Percentiles rank a stretch among this genome's conserved stretches.
Evolutionary conservation across 345 rosid genomes (phyloP).

Genomic region (Populus ilicifolia): DNA sequence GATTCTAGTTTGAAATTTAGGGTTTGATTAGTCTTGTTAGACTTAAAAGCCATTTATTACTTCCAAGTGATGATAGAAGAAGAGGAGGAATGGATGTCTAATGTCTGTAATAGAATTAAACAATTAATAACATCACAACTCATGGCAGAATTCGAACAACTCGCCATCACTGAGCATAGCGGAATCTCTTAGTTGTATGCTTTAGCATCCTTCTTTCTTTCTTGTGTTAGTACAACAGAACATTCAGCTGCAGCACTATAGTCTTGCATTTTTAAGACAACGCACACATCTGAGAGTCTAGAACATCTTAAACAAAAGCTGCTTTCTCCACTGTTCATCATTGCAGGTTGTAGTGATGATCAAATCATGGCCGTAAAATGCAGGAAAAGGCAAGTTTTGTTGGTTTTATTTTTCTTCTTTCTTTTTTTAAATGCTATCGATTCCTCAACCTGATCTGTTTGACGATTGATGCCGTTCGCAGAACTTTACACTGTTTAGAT

Average conservation of each 20-base stretch:
- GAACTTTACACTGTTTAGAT: constrained; percentile 7
- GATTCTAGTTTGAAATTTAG: not conserved
- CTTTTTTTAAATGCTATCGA: not conserved
- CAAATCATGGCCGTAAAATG: constrained; percentile 4
- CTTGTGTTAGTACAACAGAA: not conserved
- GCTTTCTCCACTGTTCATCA: not conserved
- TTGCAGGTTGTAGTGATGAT: constrained; percentile 4
- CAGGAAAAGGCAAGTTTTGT: constrained; percentile 3
- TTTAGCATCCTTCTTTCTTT: not conserved
- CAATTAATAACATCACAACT: too few species aligned
- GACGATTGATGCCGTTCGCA: constrained; percentile 7
- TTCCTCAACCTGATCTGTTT: not conserved
- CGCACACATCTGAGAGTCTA: not conserved
- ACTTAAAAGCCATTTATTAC: not conserved
- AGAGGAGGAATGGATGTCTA: too few species aligned
- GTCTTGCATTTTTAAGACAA: not conserved
- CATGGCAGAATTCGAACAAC: not conserved
- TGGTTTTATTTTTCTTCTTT: not conserved
- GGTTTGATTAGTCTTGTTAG: not conserved
- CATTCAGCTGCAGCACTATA: not conserved
- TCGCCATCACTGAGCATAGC: not conserved
- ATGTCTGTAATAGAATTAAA: too few species aligned
- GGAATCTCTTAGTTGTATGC: not conserved
- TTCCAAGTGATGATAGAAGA: too few species aligned
- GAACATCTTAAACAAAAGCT: not conserved